phyloP scores from a whole-genome alignment of 1,284 basidiomycete genomes.

The Cryptococcus sp. region DNA sequence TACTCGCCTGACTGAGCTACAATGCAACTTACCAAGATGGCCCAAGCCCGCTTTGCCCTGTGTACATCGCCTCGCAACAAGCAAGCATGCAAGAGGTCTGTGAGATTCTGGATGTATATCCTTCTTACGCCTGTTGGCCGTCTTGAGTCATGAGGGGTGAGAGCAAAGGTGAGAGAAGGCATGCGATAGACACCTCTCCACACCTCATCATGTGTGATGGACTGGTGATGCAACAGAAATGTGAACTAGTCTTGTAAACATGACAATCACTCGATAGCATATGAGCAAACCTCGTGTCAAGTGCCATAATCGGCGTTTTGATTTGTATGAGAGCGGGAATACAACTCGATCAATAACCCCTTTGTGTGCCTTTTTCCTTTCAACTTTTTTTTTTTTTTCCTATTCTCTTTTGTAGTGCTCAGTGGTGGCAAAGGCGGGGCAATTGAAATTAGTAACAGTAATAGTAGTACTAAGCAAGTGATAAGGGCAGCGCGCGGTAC shows the following conservation, averaged over 20 bases:
- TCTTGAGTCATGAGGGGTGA: slow-evolving; percentile 14
- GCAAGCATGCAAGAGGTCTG: slow-evolving; percentile 62
- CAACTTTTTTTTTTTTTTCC: slow-evolving; percentile 11
- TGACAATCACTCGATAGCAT: neutral
- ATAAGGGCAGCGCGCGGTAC: too few species aligned
- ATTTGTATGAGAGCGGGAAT: too few species aligned
- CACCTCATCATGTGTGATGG: neutral
- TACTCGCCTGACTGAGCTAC: too few species aligned
- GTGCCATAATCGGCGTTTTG: slow-evolving; percentile 1
- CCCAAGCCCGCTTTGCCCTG: slow-evolving; percentile 73
- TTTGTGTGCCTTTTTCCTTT: slow-evolving; percentile 1
- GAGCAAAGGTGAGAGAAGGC: slow-evolving; percentile 1
- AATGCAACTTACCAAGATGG: slow-evolving; percentile 61
- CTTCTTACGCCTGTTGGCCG: slow-evolving; percentile 24
- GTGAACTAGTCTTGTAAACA: neutral
- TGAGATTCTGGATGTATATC: slow-evolving; percentile 48
- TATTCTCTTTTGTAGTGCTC: too few species aligned
- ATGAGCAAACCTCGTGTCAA: neutral
- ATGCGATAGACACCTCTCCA: slow-evolving; percentile 1
- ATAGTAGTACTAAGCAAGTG: too few species aligned
- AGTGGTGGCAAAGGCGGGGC: too few species aligned
- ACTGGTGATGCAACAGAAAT: neutral
- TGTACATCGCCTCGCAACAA: slow-evolving; percentile 67
- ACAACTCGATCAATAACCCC: too few species aligned
- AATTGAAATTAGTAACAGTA: too few species aligned